phyloP scores from a whole-genome alignment of 2,329 filamentous ascomycete genomes.

The Cordyceps cicadae region DNA sequence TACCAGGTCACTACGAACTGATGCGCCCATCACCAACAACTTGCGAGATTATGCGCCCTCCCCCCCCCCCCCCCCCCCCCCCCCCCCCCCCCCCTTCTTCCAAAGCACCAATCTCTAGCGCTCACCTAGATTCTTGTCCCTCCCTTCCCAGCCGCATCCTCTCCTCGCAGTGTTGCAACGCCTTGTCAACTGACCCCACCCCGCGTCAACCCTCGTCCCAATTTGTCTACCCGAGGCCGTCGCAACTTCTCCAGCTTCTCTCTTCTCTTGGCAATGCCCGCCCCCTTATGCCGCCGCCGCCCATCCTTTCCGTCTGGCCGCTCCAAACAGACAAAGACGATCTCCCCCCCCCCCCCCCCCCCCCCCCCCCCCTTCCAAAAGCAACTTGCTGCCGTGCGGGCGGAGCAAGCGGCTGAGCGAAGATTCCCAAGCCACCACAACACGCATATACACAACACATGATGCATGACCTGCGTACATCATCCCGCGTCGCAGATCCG shows the following conservation, averaged over 20 bases:
- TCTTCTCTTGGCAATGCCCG: background rate
- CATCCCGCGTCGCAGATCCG: conserved; percentile 2
- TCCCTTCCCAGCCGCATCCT: background rate
- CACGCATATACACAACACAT: background rate
- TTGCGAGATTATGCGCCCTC: background rate
- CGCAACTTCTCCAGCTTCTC: background rate
- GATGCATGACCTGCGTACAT: background rate
- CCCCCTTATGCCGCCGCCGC: background rate
- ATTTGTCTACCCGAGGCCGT: background rate
- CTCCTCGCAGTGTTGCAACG: background rate
- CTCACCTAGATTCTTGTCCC: background rate
- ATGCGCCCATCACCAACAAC: background rate
- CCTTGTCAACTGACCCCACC: conserved; percentile 1
- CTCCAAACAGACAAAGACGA: background rate
- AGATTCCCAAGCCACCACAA: background rate
- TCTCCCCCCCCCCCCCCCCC: too few relatives aligned
- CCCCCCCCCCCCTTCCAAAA: too few relatives aligned
- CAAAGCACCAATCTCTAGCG: background rate
- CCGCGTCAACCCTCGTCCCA: background rate
- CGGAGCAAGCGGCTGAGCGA: background rate
- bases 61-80: too few relatives aligned
- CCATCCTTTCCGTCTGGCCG: background rate
- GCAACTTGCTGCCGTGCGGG: background rate
- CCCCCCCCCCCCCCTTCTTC: too few relatives aligned
- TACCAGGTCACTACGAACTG: too few relatives aligned